phyloP scores from a whole-genome alignment of 208 protist genomes.

The Porcisia hertigi region DNA sequence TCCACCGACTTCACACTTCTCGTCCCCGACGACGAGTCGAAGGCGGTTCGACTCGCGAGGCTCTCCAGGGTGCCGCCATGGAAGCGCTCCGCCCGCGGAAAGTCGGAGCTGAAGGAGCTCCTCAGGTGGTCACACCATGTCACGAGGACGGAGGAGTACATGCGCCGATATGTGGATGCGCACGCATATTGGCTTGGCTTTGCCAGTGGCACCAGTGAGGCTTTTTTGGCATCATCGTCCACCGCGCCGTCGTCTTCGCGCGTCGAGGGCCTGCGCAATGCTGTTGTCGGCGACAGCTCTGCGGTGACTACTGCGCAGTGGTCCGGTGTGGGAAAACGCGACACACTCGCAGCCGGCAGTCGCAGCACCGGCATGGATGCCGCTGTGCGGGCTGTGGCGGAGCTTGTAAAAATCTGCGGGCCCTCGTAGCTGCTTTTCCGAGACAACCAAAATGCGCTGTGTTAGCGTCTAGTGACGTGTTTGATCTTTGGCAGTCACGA shows the following conservation, averaged over 20 bases:
- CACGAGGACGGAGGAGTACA: constrained; percentile 44
- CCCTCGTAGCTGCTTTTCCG: background rate
- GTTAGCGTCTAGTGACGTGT: background rate
- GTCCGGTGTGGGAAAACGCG: constrained; percentile 22
- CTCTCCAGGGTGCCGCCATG: constrained; percentile 51
- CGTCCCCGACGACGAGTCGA: constrained; percentile 39
- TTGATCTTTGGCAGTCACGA: background rate
- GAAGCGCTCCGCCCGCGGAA: constrained; percentile 46
- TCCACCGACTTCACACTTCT: constrained; percentile 69
- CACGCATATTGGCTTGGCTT: constrained; percentile 87
- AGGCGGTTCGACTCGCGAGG: constrained; percentile 63
- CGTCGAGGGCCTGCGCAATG: constrained; percentile 43
- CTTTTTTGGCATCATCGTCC: constrained; percentile 33
- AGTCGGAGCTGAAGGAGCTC: constrained; percentile 41
- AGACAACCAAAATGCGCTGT: background rate
- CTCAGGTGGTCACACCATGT: constrained; percentile 42
- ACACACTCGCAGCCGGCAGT: constrained; percentile 55
- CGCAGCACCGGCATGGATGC: constrained; percentile 56
- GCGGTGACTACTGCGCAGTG: constrained; percentile 49
- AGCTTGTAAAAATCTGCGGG: constrained; percentile 10
- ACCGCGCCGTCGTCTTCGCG: constrained; percentile 11
- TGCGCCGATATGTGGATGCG: constrained; percentile 61
- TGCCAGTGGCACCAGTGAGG: constrained; percentile 58
- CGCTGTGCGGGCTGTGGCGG: constrained; percentile 42
- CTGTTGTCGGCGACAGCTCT: constrained; percentile 75